Evolutionary conservation across 768 basidiomycete species (phyloP).

Genomic region (Nidula microcarpa): DNA sequence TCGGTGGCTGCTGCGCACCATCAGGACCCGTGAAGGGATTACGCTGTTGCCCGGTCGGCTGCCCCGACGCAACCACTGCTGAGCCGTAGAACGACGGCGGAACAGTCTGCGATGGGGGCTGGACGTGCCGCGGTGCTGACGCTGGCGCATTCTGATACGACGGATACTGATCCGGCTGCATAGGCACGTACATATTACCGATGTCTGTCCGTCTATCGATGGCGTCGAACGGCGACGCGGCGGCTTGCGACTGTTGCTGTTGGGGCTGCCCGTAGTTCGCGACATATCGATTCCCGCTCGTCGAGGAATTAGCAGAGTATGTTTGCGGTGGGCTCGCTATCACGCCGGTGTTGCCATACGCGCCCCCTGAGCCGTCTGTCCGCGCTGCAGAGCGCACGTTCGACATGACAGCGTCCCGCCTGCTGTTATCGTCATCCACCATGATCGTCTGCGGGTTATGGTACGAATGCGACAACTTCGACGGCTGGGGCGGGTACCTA

Average conservation of each 20-base stretch:
- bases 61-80: constrained; percentile 51
- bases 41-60: constrained; percentile 25
- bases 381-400: constrained; percentile 67
- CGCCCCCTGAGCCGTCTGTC: constrained; percentile 35
- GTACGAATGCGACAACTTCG: constrained; percentile 62
- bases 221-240: constrained; percentile 49
- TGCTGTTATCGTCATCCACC: constrained; percentile 49
- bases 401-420: constrained; percentile 79
- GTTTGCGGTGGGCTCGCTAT: constrained; percentile 78
- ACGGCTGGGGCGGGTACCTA: constrained; percentile 62
- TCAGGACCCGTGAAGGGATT: constrained; percentile 39
- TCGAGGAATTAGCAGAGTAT: constrained; percentile 51
- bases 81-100: constrained; percentile 71
- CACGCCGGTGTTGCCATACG: constrained; percentile 45
- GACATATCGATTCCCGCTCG: constrained; percentile 59
- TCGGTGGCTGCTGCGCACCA: constrained; percentile 38
- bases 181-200: constrained; percentile 69
- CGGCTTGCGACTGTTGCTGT: constrained; percentile 32
- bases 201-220: constrained; percentile 63
- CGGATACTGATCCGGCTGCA: constrained; percentile 80
- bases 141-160: constrained; percentile 40
- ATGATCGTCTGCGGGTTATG: constrained; percentile 65
- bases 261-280: constrained; percentile 48
- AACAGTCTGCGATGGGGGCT: constrained; percentile 47
- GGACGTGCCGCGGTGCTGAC: constrained; percentile 39